A percentile compares a stretch with the other conserved stretches of the same genome.
Conservation (phyloP, 345 rosid species). For the Durio zibethinus region DNA sequence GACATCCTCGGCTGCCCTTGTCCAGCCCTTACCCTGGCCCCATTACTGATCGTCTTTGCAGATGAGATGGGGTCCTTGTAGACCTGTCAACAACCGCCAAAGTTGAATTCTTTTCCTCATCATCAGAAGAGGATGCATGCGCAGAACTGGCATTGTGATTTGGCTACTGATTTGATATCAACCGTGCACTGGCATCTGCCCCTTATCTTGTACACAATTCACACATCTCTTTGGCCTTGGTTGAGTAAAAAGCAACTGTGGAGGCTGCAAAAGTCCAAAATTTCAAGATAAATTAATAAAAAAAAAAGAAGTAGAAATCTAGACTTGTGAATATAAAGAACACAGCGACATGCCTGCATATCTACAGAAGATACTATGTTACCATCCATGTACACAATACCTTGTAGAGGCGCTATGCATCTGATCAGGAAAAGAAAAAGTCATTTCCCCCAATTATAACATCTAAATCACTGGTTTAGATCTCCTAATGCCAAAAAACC, state of each 20-base stretch:
- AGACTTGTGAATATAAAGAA: constrained; percentile 1
- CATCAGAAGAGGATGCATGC: constrained; percentile 30
- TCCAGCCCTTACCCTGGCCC: constrained; percentile 20
- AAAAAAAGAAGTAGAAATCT: neutral
- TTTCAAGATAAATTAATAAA: neutral
- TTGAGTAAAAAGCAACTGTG: constrained; percentile 65
- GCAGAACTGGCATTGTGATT: constrained; percentile 19
- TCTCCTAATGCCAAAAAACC: neutral
- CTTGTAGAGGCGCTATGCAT: constrained; percentile 85
- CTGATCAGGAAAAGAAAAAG: constrained; percentile 32
- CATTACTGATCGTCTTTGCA: constrained; percentile 24
- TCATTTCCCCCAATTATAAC: neutral
- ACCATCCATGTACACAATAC: constrained; percentile 82
- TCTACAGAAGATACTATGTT: constrained; percentile 60
- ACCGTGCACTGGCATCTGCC: constrained; percentile 29
- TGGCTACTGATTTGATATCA: constrained; percentile 5
- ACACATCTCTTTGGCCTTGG: constrained; percentile 90
- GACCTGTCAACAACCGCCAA: neutral
- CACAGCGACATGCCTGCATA: constrained; percentile 48
- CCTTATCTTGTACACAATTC: constrained; percentile 54
- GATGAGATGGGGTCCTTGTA: constrained; percentile 25
- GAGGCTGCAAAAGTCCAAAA: constrained; percentile 48
- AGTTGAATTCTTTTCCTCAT: constrained; percentile 31
- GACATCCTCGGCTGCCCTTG: constrained; percentile 31
- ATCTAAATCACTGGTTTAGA: neutral